A percentile compares a stretch with the other conserved stretches of the same genome.
Evolutionary conservation across 768 basidiomycete species (phyloP).

Genomic region (Panaeolus papilionaceus): DNA sequence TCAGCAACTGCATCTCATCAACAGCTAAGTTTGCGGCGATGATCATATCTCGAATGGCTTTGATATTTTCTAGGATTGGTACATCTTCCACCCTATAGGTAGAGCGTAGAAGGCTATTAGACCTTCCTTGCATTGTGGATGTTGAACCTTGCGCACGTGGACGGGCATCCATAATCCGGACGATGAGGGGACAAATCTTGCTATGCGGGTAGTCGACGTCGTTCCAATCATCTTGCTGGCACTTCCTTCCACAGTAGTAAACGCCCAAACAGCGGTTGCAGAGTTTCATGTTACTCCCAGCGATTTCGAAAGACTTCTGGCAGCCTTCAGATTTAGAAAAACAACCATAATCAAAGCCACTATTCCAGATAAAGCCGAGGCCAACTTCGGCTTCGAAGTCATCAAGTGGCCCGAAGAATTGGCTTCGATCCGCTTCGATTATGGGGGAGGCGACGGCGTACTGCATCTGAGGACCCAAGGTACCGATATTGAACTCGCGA

Average conservation of each 20-base stretch:
- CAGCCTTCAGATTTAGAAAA: not conserved
- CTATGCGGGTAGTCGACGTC: constrained; percentile 7
- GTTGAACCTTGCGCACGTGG: too few species aligned
- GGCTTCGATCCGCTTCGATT: not conserved
- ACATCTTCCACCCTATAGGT: too few species aligned
- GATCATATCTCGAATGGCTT: not conserved
- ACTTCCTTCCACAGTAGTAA: constrained; percentile 3
- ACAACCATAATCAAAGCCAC: not conserved
- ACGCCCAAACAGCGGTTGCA: not conserved
- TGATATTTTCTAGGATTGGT: not conserved
- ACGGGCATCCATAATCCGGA: not conserved
- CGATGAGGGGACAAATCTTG: not conserved
- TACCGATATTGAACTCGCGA: not conserved
- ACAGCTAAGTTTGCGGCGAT: not conserved
- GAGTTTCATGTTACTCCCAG: not conserved
- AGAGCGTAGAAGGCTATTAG: too few species aligned
- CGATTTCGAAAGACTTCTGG: not conserved
- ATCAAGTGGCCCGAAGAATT: not conserved
- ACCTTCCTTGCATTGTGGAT: too few species aligned
- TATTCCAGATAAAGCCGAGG: not conserved
- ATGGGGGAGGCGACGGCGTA: not conserved
- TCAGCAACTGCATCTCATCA: not conserved
- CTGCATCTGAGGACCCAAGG: not conserved
- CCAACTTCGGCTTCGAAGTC: not conserved
- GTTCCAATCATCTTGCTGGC: constrained; percentile 3